Conservation (phyloP, 2,329 filamentous ascomycete species). For the Plenodomus lindquistii region DNA sequence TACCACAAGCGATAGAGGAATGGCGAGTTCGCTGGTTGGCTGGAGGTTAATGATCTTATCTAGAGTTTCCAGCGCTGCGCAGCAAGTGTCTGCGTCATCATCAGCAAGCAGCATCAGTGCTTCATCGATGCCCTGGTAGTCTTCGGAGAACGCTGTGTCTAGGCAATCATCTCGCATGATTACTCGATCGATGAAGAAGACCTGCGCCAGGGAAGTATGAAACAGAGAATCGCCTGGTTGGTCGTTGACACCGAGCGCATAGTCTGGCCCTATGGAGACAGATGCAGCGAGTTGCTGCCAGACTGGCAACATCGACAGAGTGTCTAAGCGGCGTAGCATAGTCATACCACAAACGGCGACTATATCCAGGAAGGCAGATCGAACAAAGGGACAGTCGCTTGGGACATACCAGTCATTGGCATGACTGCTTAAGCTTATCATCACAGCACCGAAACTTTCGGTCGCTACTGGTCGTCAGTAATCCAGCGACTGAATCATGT, state of each 20-base stretch:
- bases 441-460: conserved; percentile 18
- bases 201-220: conserved; percentile 22
- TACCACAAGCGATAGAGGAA: conserved; percentile 25
- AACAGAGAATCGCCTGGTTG: conserved; percentile 19
- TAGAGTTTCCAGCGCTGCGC: conserved; percentile 25
- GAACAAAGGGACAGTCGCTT: conserved; percentile 37
- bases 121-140: conserved; percentile 27
- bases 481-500: neutral
- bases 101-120: conserved; percentile 26
- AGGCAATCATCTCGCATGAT: conserved; percentile 23
- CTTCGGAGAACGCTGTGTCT: conserved; percentile 12
- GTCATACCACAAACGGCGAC: conserved; percentile 31
- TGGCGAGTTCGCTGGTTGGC: conserved; percentile 7
- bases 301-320: conserved; percentile 15
- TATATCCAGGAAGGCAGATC: conserved; percentile 44
- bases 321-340: conserved; percentile 23
- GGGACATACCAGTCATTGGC: conserved; percentile 18
- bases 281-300: conserved; percentile 24
- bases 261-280: conserved; percentile 26
- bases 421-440: conserved; percentile 21
- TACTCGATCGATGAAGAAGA: conserved; percentile 30
- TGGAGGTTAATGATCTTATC: conserved; percentile 18
- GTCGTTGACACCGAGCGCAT: conserved; percentile 13
- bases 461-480: conserved; percentile 14
- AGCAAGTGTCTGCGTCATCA: conserved; percentile 33